A percentile compares a stretch with the other conserved stretches of the same genome.
Conservation (phyloP, 129 eudicot species). For the Saussurea involucrata region DNA sequence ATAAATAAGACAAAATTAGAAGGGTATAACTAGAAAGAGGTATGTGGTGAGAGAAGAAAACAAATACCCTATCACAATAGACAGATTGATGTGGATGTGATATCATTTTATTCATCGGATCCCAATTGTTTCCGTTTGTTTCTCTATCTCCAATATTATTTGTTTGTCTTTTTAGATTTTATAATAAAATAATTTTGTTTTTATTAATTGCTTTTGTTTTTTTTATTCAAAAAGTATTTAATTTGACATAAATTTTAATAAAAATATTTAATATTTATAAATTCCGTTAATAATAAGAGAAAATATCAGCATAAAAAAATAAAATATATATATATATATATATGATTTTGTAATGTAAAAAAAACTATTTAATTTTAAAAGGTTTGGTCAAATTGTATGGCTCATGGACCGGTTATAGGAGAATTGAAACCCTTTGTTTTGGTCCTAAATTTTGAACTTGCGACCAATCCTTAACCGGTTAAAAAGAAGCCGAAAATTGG, state of each 20-base stretch:
- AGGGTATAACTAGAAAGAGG: not conserved
- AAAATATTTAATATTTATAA: too few species aligned
- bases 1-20: not conserved
- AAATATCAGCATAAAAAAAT: not conserved
- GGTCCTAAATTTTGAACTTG: too few species aligned
- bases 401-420: too few species aligned
- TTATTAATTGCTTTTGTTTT: not conserved
- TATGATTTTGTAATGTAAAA: too few species aligned
- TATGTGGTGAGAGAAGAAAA: not conserved
- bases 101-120: conserved; percentile 11
- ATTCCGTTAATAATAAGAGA: not conserved
- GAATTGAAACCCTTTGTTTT: too few species aligned
- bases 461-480: too few species aligned
- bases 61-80: not conserved
- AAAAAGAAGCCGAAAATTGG: too few species aligned
- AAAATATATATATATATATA: not conserved
- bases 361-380: not conserved
- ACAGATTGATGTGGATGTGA: conserved; percentile 19
- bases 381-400: not conserved
- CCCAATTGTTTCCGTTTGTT: not conserved
- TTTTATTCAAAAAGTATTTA: not conserved
- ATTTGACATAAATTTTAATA: too few species aligned
- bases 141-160: not conserved
- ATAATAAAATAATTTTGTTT: not conserved
- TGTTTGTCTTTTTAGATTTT: too few species aligned